phyloP scores from a whole-genome alignment of 768 basidiomycete genomes.

The Boletus rufocinnamomeus region DNA sequence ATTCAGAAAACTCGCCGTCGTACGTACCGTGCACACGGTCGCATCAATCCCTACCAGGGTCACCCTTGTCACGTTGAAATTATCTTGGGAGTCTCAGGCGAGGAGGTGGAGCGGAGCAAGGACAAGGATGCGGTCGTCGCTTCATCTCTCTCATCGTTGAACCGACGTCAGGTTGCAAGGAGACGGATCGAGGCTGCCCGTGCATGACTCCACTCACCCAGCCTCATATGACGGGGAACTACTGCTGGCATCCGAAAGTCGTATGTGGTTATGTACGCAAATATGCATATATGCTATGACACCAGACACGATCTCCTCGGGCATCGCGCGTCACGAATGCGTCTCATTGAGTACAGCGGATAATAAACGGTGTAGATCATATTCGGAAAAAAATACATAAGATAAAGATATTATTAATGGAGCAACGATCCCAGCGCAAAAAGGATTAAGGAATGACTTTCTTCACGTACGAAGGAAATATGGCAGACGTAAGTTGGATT shows the following conservation, averaged over 20 bases:
- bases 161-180: conserved; percentile 85
- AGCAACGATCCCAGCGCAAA: neutral
- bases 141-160: conserved; percentile 62
- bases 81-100: conserved; percentile 77
- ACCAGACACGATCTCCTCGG: neutral
- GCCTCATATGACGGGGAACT: conserved; percentile 7
- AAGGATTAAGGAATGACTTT: conserved; percentile 1
- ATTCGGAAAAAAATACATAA: conserved; percentile 2
- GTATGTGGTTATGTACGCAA: conserved; percentile 32
- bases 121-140: conserved; percentile 64
- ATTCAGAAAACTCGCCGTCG: conserved; percentile 96
- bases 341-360: neutral
- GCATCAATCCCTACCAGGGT: conserved; percentile 99
- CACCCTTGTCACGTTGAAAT: conserved; percentile 97
- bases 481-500: too few species aligned
- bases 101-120: conserved; percentile 89
- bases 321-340: neutral
- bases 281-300: conserved; percentile 35
- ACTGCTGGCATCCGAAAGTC: conserved; percentile 20
- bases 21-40: conserved; percentile 97
- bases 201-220: conserved; percentile 39
- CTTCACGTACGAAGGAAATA: neutral
- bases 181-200: conserved; percentile 86
- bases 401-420: conserved; percentile 7
- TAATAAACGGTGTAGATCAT: conserved; percentile 13